These are phyloP conservation scores for Diversispora eburnea DNA, from an alignment of 192 early-diverging fungal genomes.

Conservation along the genomic window DNA sequence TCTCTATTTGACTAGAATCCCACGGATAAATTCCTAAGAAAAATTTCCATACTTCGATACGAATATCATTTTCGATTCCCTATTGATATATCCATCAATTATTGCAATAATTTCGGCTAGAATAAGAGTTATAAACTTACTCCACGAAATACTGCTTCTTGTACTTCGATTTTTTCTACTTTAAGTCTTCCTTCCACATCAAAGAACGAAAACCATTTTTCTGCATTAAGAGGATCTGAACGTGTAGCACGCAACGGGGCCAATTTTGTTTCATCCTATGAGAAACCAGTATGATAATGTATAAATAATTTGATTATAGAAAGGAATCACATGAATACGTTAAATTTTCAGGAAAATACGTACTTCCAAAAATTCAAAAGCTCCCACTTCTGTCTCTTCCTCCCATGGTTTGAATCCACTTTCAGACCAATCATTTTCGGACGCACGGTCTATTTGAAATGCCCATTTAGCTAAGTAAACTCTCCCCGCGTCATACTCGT, in stretches of 20 bases:
- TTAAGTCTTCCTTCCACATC: slow-evolving; percentile 49
- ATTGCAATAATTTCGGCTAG: background rate
- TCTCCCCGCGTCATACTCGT: slow-evolving; percentile 77
- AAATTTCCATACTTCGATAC: slow-evolving; percentile 87
- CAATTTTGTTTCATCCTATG: slow-evolving; percentile 43
- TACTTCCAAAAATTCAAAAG: slow-evolving; percentile 44
- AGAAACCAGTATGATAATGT: background rate
- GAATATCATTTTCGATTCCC: slow-evolving; percentile 76
- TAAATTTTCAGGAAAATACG: background rate
- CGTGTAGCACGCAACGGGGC: slow-evolving; percentile 47
- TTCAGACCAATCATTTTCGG: slow-evolving; percentile 24
- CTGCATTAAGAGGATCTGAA: slow-evolving; percentile 51
- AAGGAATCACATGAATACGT: background rate
- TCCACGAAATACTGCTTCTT: slow-evolving; percentile 63
- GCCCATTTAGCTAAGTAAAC: slow-evolving; percentile 81
- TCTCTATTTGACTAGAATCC: slow-evolving; percentile 71
- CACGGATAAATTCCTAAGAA: slow-evolving; percentile 82
- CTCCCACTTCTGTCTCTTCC: slow-evolving; percentile 42
- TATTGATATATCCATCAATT: background rate
- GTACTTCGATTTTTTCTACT: slow-evolving; percentile 49
- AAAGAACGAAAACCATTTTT: slow-evolving; percentile 73
- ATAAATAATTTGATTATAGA: background rate
- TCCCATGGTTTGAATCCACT: slow-evolving; percentile 27
- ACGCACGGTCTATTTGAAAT: background rate
- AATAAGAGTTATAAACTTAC: slow-evolving; percentile 5